Evolutionary conservation across 371 early-diverging fungal species (phyloP).

Genomic region (Zychaea mexicana): DNA sequence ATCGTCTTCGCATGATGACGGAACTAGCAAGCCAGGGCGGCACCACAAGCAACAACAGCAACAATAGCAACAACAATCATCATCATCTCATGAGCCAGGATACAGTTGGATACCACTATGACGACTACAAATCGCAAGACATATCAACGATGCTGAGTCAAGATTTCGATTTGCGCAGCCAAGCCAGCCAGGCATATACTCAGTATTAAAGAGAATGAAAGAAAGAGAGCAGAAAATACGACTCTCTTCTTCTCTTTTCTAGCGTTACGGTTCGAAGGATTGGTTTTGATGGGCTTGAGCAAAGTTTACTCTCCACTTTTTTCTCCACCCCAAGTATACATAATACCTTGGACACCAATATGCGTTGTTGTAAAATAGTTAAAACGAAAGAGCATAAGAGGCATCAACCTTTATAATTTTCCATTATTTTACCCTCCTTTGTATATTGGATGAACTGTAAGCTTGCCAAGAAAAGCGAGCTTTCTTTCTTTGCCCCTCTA

Average conservation of each 20-base stretch:
- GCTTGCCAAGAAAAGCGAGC: neutral
- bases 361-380: too few relatives aligned
- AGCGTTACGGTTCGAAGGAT: neutral
- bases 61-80: neutral
- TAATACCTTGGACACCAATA: too few relatives aligned
- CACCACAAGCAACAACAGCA: neutral
- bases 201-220: conserved; percentile 30
- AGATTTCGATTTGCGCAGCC: conserved; percentile 54
- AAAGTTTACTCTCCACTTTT: too few relatives aligned
- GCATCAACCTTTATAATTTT: too few relatives aligned
- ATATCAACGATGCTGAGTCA: conserved; percentile 48
- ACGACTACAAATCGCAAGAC: conserved; percentile 68
- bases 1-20: conserved; percentile 63
- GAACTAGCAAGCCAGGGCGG: conserved; percentile 44
- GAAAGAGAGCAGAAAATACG: neutral
- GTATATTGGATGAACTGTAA: neutral
- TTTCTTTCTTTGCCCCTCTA: neutral
- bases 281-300: too few relatives aligned
- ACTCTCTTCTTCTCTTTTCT: too few relatives aligned
- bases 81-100: conserved; percentile 52
- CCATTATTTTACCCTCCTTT: too few relatives aligned
- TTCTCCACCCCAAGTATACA: too few relatives aligned
- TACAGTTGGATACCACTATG: conserved; percentile 48
- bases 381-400: too few relatives aligned
- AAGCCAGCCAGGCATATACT: conserved; percentile 51